phyloP scores from a whole-genome alignment of 352 stramenopile genomes.

The Phytophthora sansomeana region DNA sequence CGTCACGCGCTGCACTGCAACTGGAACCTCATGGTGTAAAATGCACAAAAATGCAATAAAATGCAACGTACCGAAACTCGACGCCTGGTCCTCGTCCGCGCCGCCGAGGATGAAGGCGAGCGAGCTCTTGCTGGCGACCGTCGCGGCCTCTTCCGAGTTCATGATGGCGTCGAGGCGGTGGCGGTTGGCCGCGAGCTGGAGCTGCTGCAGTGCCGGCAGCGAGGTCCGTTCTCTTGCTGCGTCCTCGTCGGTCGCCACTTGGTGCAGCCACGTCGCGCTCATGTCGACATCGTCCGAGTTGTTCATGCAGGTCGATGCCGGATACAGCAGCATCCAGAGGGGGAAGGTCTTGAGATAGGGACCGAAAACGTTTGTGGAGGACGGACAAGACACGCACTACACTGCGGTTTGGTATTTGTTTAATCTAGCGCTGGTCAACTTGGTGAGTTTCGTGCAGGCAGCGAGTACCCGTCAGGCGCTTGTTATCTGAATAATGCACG shows the following conservation, averaged over 20 bases:
- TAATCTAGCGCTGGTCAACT: conserved; percentile 23
- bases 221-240: not conserved
- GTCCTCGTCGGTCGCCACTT: conserved; percentile 18
- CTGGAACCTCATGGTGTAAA: conserved; percentile 10
- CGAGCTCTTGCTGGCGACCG: conserved; percentile 48
- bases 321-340: conserved; percentile 41
- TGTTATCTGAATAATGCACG: conserved; percentile 39
- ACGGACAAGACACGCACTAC: conserved; percentile 18
- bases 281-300: conserved; percentile 39
- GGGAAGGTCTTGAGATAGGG: conserved; percentile 35
- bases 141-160: conserved; percentile 32
- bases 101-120: conserved; percentile 54
- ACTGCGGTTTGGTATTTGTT: conserved; percentile 24
- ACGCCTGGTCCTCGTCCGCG: conserved; percentile 35
- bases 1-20: conserved; percentile 28
- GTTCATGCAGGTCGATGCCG: conserved; percentile 34
- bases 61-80: conserved; percentile 44
- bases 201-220: conserved; percentile 21
- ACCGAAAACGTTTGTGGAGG: conserved; percentile 17
- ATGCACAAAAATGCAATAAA: not conserved
- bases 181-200: conserved; percentile 20
- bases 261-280: conserved; percentile 31
- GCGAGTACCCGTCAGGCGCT: conserved; percentile 11
- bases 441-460: conserved; percentile 6
- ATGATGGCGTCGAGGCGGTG: conserved; percentile 39